Evolutionary conservation across 2,329 filamentous ascomycete genomes (phyloP).

Genomic region (Neurospora crassa): DNA sequence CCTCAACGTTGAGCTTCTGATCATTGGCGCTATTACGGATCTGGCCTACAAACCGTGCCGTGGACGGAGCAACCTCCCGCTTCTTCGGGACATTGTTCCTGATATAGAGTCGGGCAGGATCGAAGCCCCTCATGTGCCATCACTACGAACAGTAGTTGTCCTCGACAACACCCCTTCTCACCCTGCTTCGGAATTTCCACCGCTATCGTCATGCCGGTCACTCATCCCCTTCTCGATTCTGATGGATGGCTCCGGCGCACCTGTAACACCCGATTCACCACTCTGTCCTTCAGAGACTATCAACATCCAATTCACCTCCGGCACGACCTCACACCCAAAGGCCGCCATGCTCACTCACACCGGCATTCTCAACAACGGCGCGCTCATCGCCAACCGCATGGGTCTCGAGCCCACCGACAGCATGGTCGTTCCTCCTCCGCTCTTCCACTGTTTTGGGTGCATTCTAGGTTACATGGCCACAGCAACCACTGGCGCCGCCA

Average conservation of each 20-base stretch:
- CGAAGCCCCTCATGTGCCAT: conserved; percentile 48
- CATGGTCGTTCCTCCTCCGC: conserved; percentile 74
- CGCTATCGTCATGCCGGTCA: conserved; percentile 29
- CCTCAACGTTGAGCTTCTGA: conserved; percentile 60
- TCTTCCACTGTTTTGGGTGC: conserved; percentile 86
- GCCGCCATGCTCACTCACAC: conserved; percentile 81
- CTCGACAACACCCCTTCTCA: conserved; percentile 63
- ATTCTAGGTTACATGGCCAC: conserved; percentile 96
- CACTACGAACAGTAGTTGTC: conserved; percentile 60
- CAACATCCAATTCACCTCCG: conserved; percentile 95
- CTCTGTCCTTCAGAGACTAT: conserved; percentile 60
- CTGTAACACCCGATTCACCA: conserved; percentile 33
- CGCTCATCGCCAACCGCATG: conserved; percentile 78
- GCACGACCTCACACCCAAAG: conserved; percentile 86
- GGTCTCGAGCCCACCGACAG: conserved; percentile 62
- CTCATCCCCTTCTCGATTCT: conserved; percentile 39
- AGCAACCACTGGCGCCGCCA: conserved; percentile 65
- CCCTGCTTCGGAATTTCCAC: conserved; percentile 31
- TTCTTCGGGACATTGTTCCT: conserved; percentile 37
- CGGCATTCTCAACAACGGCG: conserved; percentile 87
- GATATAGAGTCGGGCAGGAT: conserved; percentile 27
- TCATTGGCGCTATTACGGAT: conserved; percentile 84
- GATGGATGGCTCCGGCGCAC: conserved; percentile 17
- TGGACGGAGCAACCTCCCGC: conserved; percentile 42
- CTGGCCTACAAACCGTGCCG: conserved; percentile 54